phyloP scores from a whole-genome alignment of 2,329 filamentous ascomycete genomes.

The Balansia obtecta region DNA sequence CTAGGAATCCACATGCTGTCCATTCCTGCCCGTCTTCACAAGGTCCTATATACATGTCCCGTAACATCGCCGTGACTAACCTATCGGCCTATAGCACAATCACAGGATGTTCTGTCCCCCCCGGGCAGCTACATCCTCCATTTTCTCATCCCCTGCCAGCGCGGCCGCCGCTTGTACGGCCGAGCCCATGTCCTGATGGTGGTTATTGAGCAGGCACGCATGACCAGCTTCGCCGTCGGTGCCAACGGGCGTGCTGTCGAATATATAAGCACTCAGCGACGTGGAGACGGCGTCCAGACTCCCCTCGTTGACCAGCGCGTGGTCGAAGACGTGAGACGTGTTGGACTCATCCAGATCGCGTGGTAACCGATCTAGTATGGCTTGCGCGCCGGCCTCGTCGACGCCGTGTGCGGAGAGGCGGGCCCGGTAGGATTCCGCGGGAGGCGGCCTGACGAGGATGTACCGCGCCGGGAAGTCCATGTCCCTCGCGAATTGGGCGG shows the following conservation, averaged over 20 bases:
- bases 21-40: no score
- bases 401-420: constrained; percentile 18
- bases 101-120: background rate
- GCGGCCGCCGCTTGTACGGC: background rate
- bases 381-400: constrained; percentile 13
- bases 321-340: constrained; percentile 16
- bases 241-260: constrained; percentile 7
- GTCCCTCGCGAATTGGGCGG: constrained; percentile 43
- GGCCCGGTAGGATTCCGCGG: constrained; percentile 13
- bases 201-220: background rate
- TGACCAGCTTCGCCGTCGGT: background rate
- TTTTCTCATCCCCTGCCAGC: constrained; percentile 6
- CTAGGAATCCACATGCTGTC: no score
- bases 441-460: constrained; percentile 37
- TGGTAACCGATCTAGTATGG: constrained; percentile 11
- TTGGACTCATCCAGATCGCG: constrained; percentile 16
- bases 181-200: constrained; percentile 6
- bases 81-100: background rate
- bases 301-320: constrained; percentile 16
- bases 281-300: constrained; percentile 4
- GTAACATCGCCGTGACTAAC: background rate
- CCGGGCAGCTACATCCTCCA: constrained; percentile 8
- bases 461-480: constrained; percentile 43
- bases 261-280: constrained; percentile 17
- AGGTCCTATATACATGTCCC: background rate